These are phyloP conservation scores for Lactarius pseudohatsudake DNA, from an alignment of 768 basidiomycete species.

Conservation along the genomic window DNA sequence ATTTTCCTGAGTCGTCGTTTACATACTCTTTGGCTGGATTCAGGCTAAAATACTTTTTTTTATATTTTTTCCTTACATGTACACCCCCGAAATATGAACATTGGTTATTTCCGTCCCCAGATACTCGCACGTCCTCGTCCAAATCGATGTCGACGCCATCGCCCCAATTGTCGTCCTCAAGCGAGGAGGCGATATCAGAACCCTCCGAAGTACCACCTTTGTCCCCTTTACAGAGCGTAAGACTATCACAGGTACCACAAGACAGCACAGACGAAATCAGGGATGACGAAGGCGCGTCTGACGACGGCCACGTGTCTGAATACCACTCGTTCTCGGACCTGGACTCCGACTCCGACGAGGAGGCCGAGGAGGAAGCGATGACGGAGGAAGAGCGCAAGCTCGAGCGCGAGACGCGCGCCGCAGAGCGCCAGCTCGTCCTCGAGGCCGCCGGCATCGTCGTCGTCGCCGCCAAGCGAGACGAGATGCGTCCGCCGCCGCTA, in stretches of 20 bases:
- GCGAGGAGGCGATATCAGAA: neutral
- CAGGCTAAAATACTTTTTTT: conserved; percentile 82
- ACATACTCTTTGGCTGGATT: conserved; percentile 47
- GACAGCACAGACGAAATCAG: conserved; percentile 29
- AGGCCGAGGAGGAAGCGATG: conserved; percentile 41
- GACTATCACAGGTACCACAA: conserved; percentile 22
- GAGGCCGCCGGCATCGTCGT: conserved; percentile 86
- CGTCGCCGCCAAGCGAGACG: conserved; percentile 69
- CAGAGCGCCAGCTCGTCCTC: conserved; percentile 79
- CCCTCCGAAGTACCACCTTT: neutral
- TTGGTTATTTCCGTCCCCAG: conserved; percentile 24
- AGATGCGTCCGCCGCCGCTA: conserved; percentile 49
- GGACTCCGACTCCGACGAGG: conserved; percentile 31
- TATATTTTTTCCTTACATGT: conserved; percentile 41
- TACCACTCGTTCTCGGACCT: conserved; percentile 24
- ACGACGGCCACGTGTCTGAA: conserved; percentile 30
- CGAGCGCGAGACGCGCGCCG: conserved; percentile 60
- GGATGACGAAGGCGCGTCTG: conserved; percentile 32
- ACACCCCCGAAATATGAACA: conserved; percentile 29
- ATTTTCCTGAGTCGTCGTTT: conserved; percentile 61
- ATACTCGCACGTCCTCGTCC: conserved; percentile 5
- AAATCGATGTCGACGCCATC: conserved; percentile 9
- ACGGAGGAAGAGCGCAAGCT: conserved; percentile 48
- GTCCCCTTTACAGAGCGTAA: neutral
- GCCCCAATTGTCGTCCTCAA: neutral